Percentiles rank a stretch among this genome's conserved stretches.
These are phyloP conservation scores for Cadophora malorum DNA, from an alignment of 2,329 filamentous ascomycete species.

Conservation along the genomic window DNA sequence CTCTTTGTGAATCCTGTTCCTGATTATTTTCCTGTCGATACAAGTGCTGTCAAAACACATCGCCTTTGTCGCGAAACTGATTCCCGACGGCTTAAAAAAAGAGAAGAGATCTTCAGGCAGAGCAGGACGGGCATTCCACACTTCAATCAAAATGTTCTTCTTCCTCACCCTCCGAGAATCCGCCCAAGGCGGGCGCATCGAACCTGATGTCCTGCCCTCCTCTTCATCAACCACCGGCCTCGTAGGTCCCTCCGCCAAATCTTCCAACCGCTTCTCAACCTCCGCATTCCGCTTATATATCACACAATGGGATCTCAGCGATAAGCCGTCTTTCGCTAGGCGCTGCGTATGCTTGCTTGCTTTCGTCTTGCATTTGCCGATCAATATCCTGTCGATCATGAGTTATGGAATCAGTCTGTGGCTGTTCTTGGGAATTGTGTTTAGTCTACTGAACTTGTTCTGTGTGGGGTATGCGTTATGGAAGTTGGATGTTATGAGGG, in stretches of 20 bases:
- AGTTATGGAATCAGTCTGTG: slow-evolving; percentile 25
- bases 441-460: slow-evolving; percentile 25
- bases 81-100: not conserved
- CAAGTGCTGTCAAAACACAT: not conserved
- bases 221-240: slow-evolving; percentile 14
- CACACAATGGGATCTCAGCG: slow-evolving; percentile 16
- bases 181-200: slow-evolving; percentile 21
- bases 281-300: slow-evolving; percentile 21
- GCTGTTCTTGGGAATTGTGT: slow-evolving; percentile 18
- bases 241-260: not conserved
- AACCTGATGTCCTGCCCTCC: slow-evolving; percentile 25
- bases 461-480: slow-evolving; percentile 23
- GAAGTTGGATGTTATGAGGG: slow-evolving; percentile 31
- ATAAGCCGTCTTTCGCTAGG: slow-evolving; percentile 11
- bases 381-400: slow-evolving; percentile 26
- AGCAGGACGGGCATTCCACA: not conserved
- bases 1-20: not conserved
- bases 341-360: slow-evolving; percentile 20
- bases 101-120: not conserved
- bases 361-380: slow-evolving; percentile 26
- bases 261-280: not conserved
- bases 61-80: not conserved
- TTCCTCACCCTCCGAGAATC: slow-evolving; percentile 24
- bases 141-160: slow-evolving; percentile 18
- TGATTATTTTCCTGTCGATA: not conserved